Conservation (phyloP, 305 asterid species). For the Fraxinus nigra region DNA sequence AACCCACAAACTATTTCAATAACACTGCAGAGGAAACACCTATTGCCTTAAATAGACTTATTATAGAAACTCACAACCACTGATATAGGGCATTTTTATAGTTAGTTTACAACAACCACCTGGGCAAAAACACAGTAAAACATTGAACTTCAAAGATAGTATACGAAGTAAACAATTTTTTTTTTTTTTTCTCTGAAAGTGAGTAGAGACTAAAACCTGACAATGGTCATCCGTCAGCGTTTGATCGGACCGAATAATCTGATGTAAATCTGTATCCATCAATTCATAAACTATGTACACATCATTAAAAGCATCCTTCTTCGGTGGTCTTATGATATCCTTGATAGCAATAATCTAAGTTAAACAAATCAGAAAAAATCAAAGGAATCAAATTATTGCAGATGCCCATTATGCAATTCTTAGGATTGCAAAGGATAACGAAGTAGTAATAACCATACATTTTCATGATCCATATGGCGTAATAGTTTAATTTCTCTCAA, state of each 20-base stretch:
- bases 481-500: slow-evolving; percentile 81
- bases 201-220: slow-evolving; percentile 43
- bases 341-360: slow-evolving; percentile 71
- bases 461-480: slow-evolving; percentile 85
- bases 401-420: neutral
- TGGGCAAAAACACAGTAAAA: neutral
- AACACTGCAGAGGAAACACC: neutral
- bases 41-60: neutral
- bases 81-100: neutral
- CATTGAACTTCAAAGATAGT: neutral
- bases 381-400: neutral
- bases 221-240: slow-evolving; percentile 74
- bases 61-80: neutral
- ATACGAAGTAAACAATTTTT: neutral
- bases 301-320: slow-evolving; percentile 63
- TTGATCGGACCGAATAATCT: slow-evolving; percentile 80
- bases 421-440: neutral
- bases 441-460: slow-evolving; percentile 39
- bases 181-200: neutral
- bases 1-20: neutral
- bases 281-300: slow-evolving; percentile 78
- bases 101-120: neutral
- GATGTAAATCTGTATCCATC: slow-evolving; percentile 87
- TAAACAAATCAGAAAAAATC: slow-evolving; percentile 4
- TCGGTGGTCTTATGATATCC: slow-evolving; percentile 78